phyloP scores from a whole-genome alignment of 331 rosid species.

The Ulmus americana region DNA sequence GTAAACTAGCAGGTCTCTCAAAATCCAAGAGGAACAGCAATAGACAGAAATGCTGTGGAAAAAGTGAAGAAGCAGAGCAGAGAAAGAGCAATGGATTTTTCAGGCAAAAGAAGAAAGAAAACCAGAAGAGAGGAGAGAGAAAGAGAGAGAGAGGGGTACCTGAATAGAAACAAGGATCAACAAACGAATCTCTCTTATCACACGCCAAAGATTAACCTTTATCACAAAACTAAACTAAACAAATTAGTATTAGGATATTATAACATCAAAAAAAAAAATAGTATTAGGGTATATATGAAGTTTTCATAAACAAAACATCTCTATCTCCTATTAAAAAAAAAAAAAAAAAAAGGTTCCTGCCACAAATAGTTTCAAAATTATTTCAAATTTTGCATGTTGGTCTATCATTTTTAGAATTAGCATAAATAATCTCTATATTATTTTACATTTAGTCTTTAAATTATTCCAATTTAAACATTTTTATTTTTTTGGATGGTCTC shows the following conservation, averaged over 20 bases:
- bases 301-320: conserved; percentile 13
- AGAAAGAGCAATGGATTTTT: conserved; percentile 33
- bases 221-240: no score
- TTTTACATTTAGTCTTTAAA: no score
- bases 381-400: no score
- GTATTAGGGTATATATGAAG: not conserved
- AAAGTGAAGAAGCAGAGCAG: conserved; percentile 32
- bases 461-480: no score
- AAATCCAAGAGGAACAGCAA: conserved; percentile 37
- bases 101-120: conserved; percentile 16
- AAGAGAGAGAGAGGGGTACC: conserved; percentile 19
- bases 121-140: not conserved
- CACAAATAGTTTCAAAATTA: no score
- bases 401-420: no score
- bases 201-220: conserved; percentile 15
- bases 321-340: not conserved
- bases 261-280: not conserved
- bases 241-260: no score
- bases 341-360: no score
- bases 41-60: conserved; percentile 39
- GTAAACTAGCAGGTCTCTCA: not conserved
- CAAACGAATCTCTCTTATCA: conserved; percentile 27
- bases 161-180: conserved; percentile 35
- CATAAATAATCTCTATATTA: no score
- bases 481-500: no score